Conservation (phyloP, 768 basidiomycete species). For the Tulasnella sp. region DNA sequence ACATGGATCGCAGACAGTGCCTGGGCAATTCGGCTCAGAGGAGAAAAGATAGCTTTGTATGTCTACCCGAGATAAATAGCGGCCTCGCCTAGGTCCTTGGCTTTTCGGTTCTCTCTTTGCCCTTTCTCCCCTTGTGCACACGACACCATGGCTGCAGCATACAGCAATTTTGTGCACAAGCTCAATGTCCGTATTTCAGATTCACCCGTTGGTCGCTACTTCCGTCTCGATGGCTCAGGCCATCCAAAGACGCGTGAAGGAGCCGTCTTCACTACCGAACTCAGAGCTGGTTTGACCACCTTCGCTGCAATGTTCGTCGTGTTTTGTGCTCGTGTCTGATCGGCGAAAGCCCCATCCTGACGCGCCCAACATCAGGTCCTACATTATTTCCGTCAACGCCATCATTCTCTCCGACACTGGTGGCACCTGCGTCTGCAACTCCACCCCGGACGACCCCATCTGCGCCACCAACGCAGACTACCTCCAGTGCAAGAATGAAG, state of each 20-base stretch:
- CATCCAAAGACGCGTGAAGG: slow-evolving; percentile 48
- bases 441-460: slow-evolving; percentile 35
- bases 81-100: no score
- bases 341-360: no score
- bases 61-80: no score
- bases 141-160: neutral
- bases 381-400: slow-evolving; percentile 82
- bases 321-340: neutral
- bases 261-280: slow-evolving; percentile 39
- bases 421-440: slow-evolving; percentile 62
- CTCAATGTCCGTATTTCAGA: slow-evolving; percentile 33
- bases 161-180: slow-evolving; percentile 25
- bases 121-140: neutral
- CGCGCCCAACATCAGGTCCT: no score
- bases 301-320: slow-evolving; percentile 30
- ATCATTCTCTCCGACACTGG: slow-evolving; percentile 63
- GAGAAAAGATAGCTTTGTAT: no score
- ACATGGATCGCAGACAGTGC: no score
- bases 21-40: no score
- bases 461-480: slow-evolving; percentile 24
- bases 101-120: neutral
- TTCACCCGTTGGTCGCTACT: slow-evolving; percentile 46
- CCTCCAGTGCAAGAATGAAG: slow-evolving; percentile 24
- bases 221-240: slow-evolving; percentile 60
- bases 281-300: slow-evolving; percentile 24